Percentiles rank a stretch among this genome's conserved stretches.
Conservation (phyloP, 805 yeast genomes). For the Kodamaea laetipori region DNA sequence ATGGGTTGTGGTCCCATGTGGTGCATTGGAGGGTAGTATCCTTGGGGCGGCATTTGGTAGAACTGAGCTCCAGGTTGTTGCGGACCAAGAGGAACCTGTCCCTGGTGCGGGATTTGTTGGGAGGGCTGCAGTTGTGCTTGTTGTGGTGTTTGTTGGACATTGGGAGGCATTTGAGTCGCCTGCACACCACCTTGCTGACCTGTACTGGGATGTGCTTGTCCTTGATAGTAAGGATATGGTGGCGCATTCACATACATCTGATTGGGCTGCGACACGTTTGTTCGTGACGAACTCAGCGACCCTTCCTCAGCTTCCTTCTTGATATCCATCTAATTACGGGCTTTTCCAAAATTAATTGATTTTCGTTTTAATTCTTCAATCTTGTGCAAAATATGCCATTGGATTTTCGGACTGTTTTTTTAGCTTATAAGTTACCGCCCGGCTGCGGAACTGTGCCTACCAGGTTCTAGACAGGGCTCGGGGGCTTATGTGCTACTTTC, state of each 20-base stretch:
- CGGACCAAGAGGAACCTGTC: neutral
- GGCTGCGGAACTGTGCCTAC: no score
- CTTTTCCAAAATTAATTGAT: no score
- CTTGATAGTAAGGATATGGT: slow-evolving; percentile 2
- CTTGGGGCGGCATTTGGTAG: slow-evolving; percentile 5
- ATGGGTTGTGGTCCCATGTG: slow-evolving; percentile 1
- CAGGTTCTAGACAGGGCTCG: no score
- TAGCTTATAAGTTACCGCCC: no score
- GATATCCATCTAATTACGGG: no score
- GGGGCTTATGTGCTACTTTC: neutral
- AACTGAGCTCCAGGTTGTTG: slow-evolving; percentile 1
- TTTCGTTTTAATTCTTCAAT: no score
- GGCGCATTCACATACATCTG: neutral
- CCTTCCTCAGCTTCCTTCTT: slow-evolving; percentile 5
- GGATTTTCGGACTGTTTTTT: no score
- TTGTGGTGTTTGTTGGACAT: neutral
- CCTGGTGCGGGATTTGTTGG: neutral
- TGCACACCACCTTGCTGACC: no score
- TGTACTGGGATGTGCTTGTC: neutral
- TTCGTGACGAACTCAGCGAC: slow-evolving; percentile 7
- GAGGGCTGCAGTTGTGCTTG: neutral
- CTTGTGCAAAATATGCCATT: no score
- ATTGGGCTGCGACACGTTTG: neutral
- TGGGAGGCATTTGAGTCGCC: no score
- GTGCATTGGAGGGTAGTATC: slow-evolving; percentile 4